Base-by-base conservation (phyloP, 225 moss, liverwort and hornwort genomes). In the Physcomitrium patens region DNA sequence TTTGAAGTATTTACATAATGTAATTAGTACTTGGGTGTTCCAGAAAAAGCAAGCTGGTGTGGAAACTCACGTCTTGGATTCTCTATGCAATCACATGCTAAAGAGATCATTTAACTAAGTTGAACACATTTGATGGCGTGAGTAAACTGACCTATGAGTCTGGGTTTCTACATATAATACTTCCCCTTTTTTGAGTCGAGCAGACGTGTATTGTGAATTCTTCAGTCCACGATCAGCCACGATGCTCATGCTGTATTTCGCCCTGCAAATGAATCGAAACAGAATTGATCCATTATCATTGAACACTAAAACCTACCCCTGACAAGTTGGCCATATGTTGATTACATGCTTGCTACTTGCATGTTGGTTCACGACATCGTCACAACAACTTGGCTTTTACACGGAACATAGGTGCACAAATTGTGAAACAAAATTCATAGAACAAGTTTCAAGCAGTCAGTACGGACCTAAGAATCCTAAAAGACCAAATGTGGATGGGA, bases 171-270 rank as follows among this genome's bases (percentile, higher is more conserved):
- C 85, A 76, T 99, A 99, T 13, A 99, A 78, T 22, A 93, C 97
- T 78, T 99, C 97, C 62, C 90, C 93, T 76, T 86, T 95, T 68
- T 93, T 99, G 27, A 99, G 86, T 67, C 97, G 95, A 44, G 97
- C 97, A 75, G 97, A 93, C 5, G 97, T 99, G 51, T 91, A 99
- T 79, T 93, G 94, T 17, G 93, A 95, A 65, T 95, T 93, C 75
- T 95, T 99, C 65, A 99, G 77, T 42, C 95, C 95, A 65, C 90
- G 93, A 72, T 99, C 97, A 58, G 97, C 95, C 62, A 99, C 95
- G 70, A 93, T 90, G 81, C 89, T 91, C 89, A 99, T 99, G 76
- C 84, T 93, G 77, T 95, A 99, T 86, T 99, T 99, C 20, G 95
- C 78, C 97, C 89, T 90, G 80, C 31, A 75, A 15, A 70, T 31